phyloP scores from a whole-genome alignment of 1,284 basidiomycete genomes.

The Chalciporus sp. region DNA sequence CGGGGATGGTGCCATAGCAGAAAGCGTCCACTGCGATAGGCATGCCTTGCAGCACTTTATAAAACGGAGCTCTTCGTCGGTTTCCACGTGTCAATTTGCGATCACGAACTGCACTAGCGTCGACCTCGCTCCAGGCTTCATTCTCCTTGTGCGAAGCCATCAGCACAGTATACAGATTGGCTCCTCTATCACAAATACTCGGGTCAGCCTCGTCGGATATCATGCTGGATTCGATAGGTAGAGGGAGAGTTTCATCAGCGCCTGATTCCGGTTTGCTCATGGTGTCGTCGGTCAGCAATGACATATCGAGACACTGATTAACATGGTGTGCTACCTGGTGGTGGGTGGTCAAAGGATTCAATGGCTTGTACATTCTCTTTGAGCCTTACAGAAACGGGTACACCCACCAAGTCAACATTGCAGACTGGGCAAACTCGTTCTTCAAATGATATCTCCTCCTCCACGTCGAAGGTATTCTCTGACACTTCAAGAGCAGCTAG shows the following conservation, averaged over 20 bases:
- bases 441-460: not conserved
- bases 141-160: conserved; percentile 84
- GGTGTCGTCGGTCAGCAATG: conserved; percentile 1
- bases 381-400: conserved; percentile 34
- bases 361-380: not conserved
- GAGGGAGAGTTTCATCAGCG: not conserved
- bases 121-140: conserved; percentile 83
- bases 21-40: conserved; percentile 97
- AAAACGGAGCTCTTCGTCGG: conserved; percentile 85
- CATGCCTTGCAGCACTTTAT: conserved; percentile 97
- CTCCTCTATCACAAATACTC: conserved; percentile 28
- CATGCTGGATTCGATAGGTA: not conserved
- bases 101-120: conserved; percentile 50
- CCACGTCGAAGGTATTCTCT: conserved; percentile 27
- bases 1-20: conserved; percentile 88
- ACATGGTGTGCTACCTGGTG: conserved; percentile 53
- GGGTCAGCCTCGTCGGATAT: conserved; percentile 4
- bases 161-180: conserved; percentile 65
- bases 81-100: conserved; percentile 54
- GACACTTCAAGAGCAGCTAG: conserved; percentile 29
- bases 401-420: conserved; percentile 27
- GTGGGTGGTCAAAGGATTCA: conserved; percentile 2
- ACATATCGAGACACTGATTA: conserved; percentile 50
- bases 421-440: conserved; percentile 44
- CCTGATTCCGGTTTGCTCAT: not conserved